A percentile compares a stretch with the other conserved stretches of the same genome.
Evolutionary conservation across 2,329 filamentous ascomycete species (phyloP).

Genomic region (Cryphonectria carpinicola): DNA sequence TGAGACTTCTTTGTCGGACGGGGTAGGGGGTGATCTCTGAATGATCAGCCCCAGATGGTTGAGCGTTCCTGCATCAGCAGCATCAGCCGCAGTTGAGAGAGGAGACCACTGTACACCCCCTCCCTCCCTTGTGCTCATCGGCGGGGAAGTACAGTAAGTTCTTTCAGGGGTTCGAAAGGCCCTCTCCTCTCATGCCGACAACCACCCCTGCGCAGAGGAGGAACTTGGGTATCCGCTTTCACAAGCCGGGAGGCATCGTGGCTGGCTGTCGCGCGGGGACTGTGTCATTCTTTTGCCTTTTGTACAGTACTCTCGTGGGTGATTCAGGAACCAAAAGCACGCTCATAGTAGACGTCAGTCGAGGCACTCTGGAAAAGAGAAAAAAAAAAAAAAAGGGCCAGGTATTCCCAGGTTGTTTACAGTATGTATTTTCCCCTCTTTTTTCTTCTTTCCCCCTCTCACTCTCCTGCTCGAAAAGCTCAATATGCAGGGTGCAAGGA

Average conservation of each 20-base stretch:
- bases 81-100: conserved; percentile 1
- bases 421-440: neutral
- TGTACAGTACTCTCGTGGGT: neutral
- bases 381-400: too few relatives aligned
- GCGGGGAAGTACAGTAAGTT: neutral
- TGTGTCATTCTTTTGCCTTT: neutral
- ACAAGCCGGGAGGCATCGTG: neutral
- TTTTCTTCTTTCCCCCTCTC: neutral
- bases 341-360: neutral
- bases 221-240: neutral
- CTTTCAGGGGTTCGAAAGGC: conserved; percentile 5
- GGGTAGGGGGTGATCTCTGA: neutral
- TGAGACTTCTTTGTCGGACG: neutral
- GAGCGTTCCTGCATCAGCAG: neutral
- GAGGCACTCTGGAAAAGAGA: neutral
- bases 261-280: neutral
- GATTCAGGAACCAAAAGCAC: neutral
- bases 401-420: neutral
- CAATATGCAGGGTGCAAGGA: neutral
- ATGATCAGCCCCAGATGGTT: neutral
- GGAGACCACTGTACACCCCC: neutral
- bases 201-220: neutral
- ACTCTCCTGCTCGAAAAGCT: neutral
- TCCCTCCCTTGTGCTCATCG: neutral
- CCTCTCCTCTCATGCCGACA: neutral